These are phyloP conservation scores for Fusarium caatingaense DNA, from an alignment of 2,329 filamentous ascomycete genomes.

Conservation along the genomic window DNA sequence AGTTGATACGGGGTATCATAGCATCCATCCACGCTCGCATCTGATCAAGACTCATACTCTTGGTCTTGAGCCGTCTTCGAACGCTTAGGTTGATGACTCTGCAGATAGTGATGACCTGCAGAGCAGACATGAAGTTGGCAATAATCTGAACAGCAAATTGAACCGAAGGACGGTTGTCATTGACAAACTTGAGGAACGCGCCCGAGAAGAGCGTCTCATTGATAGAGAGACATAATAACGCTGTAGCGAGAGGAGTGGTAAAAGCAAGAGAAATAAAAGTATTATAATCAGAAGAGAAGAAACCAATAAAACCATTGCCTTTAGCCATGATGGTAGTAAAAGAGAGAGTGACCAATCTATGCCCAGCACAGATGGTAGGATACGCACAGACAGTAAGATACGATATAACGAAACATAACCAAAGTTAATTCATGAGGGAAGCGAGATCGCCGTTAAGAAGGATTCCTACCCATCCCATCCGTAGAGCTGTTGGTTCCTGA, in stretches of 20 bases:
- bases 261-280: slow-evolving; percentile 19
- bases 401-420: not conserved
- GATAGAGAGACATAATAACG: slow-evolving; percentile 11
- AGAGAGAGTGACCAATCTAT: not conserved
- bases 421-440: not conserved
- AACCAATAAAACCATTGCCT: slow-evolving; percentile 3
- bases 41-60: slow-evolving; percentile 24
- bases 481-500: slow-evolving; percentile 1
- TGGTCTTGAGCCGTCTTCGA: slow-evolving; percentile 8
- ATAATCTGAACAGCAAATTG: slow-evolving; percentile 17
- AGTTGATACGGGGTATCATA: slow-evolving; percentile 21
- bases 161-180: not conserved
- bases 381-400: not conserved
- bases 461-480: not conserved
- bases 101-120: slow-evolving; percentile 3
- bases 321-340: not conserved
- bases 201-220: slow-evolving; percentile 13
- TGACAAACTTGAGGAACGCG: not conserved
- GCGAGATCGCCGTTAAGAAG: slow-evolving; percentile 7
- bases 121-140: slow-evolving; percentile 10
- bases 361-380: not conserved
- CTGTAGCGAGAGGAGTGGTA: slow-evolving; percentile 11
- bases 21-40: slow-evolving; percentile 22
- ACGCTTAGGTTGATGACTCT: slow-evolving; percentile 19
- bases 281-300: slow-evolving; percentile 21